Base-by-base conservation (phyloP, 1,139 yeast species). In the Saccharomyces hybrid region DNA sequence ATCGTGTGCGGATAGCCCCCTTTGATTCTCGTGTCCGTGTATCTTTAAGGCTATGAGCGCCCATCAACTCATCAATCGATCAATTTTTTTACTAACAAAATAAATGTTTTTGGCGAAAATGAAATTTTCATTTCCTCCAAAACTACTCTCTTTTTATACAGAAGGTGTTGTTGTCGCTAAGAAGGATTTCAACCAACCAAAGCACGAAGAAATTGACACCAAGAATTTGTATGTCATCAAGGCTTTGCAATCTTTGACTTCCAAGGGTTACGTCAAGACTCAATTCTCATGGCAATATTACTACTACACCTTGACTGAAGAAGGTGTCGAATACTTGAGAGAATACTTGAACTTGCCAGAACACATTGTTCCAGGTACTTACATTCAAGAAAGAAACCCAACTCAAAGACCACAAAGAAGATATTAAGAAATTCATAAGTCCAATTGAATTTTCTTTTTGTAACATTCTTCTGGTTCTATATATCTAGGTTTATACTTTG, bases 241-340 rank as follows among this genome's bases (percentile, higher is more conserved):
- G 88, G 97, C 99, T 75, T 86, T 93, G 78, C 99, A 93, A 83
- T 91, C 98, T 65, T 88, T 93, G 79, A 90, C 96, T 75, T 93
- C 99, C 69, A 90, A 86, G 81, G 99, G 99, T 77, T 93, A 75
- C 85, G 98, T 93, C 80, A 90, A 91, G 88, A 93, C 99, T 73
- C 98, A 91, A 81, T 93, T 91, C 87, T 93, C 98, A 73, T 93
- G 99, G 99, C 97, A 91, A 86, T 89, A 89, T 86, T 93, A 93
- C 83, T 93, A 93, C 96, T 93, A 93, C 95, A 89, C 99, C 83
- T 88, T 93, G 77, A 93, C 98, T 76, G 98, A 93, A 77, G 97
- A 88, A 80, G 99, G 99, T 85, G 95, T 93, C 68, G 97, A 90
- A 76, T 93, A 82, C 88, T 87, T 93, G 77, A 88, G 98, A 82